Evolutionary conservation across 306 rosid genomes (phyloP).

Genomic region (Casuarina cunninghamiana): DNA sequence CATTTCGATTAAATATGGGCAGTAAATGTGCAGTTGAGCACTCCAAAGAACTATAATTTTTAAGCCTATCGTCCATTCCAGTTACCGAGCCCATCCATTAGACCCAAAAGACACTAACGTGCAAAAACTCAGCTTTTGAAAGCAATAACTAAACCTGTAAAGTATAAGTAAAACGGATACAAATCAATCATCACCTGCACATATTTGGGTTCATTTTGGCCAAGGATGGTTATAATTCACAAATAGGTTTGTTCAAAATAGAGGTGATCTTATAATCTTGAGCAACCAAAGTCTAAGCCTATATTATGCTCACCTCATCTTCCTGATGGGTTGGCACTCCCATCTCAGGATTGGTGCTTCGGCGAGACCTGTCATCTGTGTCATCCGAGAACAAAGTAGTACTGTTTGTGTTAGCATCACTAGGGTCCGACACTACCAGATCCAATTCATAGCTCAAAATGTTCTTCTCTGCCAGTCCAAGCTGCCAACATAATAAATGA

Average conservation of each 20-base stretch:
- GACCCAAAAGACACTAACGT: too few relatives aligned
- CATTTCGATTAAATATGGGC: background rate
- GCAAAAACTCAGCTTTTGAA: background rate
- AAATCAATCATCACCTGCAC: background rate
- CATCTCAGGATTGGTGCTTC: conserved; percentile 57
- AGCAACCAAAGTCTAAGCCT: background rate
- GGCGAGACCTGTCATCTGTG: conserved; percentile 73
- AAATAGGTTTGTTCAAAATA: background rate
- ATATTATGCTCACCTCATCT: conserved; percentile 56
- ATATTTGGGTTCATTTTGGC: background rate
- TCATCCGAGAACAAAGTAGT: conserved; percentile 93
- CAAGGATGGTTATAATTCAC: background rate
- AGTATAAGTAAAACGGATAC: background rate
- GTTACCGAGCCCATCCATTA: too few relatives aligned
- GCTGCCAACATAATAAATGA: conserved; percentile 55
- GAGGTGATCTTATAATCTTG: background rate
- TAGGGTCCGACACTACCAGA: conserved; percentile 78
- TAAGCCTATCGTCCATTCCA: too few relatives aligned
- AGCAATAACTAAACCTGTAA: background rate
- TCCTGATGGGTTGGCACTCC: conserved; percentile 59
- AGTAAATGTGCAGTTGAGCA: too few relatives aligned
- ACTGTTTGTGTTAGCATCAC: conserved; percentile 88
- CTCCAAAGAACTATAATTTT: too few relatives aligned
- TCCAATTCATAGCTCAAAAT: conserved; percentile 77
- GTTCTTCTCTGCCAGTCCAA: conserved; percentile 93